Conservation (phyloP, 768 basidiomycete species). For the Dioszegia hungarica region DNA sequence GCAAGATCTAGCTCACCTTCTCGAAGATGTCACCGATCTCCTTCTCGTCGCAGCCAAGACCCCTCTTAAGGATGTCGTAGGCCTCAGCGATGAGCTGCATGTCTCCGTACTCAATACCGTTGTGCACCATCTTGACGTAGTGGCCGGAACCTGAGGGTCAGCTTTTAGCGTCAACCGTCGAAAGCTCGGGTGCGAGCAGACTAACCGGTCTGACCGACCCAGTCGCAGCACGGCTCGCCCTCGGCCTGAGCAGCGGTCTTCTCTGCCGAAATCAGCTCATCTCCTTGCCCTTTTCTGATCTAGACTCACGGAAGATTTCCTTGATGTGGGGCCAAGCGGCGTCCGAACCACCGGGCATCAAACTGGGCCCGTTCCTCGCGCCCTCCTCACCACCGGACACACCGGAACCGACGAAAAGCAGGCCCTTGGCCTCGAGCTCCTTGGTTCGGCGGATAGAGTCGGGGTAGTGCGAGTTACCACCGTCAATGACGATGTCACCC, state of each 20-base stretch:
- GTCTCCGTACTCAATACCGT: constrained; percentile 98
- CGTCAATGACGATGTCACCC: constrained; percentile 99
- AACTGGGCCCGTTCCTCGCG: constrained; percentile 90
- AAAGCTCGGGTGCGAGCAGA: too few species aligned
- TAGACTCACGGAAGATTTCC: constrained; percentile 72
- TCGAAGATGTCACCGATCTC: constrained; percentile 94
- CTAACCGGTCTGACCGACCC: constrained; percentile 93
- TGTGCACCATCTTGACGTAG: constrained; percentile 99
- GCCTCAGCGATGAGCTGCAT: constrained; percentile 99
- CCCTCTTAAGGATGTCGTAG: constrained; percentile 91
- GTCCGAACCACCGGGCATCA: constrained; percentile 96
- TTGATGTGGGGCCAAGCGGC: constrained; percentile 96
- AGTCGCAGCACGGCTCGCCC: constrained; percentile 97
- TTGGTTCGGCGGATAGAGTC: constrained; percentile 91
- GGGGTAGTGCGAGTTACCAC: constrained; percentile 98
- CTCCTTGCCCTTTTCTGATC: background rate
- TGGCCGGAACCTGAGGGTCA: constrained; percentile 58
- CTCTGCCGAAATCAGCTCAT: constrained; percentile 49
- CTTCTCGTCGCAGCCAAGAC: constrained; percentile 73
- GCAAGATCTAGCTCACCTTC: constrained; percentile 50
- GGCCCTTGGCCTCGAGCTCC: constrained; percentile 88
- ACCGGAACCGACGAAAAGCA: constrained; percentile 96
- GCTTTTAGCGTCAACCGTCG: background rate
- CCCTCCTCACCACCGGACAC: constrained; percentile 99
- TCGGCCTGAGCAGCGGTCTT: constrained; percentile 90